These are phyloP conservation scores for Sugiyamaella marilandica DNA, from an alignment of 805 yeast genomes.

Conservation along the genomic window DNA sequence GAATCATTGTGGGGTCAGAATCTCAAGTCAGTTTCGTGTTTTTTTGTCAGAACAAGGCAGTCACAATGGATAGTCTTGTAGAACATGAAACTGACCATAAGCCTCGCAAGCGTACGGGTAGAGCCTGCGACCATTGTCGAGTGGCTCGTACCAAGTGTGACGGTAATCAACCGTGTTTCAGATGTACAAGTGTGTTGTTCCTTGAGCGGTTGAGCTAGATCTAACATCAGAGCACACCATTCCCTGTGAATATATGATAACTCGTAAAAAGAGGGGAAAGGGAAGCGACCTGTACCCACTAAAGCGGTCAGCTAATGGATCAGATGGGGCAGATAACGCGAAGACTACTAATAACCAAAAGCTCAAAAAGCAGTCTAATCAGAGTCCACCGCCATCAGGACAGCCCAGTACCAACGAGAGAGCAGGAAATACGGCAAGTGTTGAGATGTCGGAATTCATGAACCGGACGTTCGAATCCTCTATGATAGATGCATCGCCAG, in stretches of 20 bases:
- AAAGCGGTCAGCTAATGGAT: neutral
- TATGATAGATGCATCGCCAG: neutral
- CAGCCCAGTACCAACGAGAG: neutral
- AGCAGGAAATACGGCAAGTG: neutral
- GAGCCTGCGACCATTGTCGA: slow-evolving; percentile 46
- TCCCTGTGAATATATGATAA: slow-evolving; percentile 7
- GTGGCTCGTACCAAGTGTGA: slow-evolving; percentile 43
- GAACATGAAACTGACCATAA: neutral
- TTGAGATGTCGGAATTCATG: neutral
- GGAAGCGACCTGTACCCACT: slow-evolving; percentile 12
- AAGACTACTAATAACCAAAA: neutral
- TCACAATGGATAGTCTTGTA: neutral
- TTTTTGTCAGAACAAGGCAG: too few relatives aligned
- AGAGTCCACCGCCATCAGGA: neutral
- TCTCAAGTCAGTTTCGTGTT: too few relatives aligned
- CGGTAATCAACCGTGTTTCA: slow-evolving; percentile 41
- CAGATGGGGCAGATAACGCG: neutral
- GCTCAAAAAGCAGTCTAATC: neutral
- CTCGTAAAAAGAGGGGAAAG: slow-evolving; percentile 12
- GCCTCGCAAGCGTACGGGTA: slow-evolving; percentile 18
- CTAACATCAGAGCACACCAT: neutral
- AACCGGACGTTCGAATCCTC: neutral
- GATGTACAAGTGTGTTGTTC: slow-evolving; percentile 30
- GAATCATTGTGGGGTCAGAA: too few relatives aligned
- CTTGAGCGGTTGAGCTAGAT: neutral